These are phyloP conservation scores for Dendrocalamus latiflorus DNA, from an alignment of 202 grass and related monocot species.

Conservation along the genomic window DNA sequence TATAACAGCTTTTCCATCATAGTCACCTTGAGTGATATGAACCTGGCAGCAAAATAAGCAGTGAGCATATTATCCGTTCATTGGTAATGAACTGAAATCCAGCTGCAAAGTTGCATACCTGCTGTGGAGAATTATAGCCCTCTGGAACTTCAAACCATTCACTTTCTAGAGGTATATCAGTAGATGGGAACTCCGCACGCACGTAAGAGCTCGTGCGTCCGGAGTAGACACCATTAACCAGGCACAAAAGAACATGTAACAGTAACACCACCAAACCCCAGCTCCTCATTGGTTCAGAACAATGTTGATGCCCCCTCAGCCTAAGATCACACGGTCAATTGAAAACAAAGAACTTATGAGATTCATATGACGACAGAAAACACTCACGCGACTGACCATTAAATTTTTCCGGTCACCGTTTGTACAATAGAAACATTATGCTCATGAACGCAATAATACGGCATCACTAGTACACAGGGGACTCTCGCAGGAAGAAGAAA, in stretches of 20 bases:
- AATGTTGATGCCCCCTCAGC: neutral
- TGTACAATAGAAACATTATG: neutral
- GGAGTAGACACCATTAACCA: constrained; percentile 37
- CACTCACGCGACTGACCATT: neutral
- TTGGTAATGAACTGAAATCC: neutral
- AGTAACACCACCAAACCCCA: constrained; percentile 17
- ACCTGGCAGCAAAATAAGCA: constrained; percentile 42
- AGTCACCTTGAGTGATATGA: constrained; percentile 94
- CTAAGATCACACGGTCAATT: neutral
- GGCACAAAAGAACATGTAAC: constrained; percentile 37
- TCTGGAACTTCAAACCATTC: constrained; percentile 67
- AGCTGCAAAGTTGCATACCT: constrained; percentile 38
- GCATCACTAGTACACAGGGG: neutral
- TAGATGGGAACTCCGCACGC: constrained; percentile 63
- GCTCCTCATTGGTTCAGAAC: constrained; percentile 39
- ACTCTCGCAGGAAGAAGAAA: neutral
- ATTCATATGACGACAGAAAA: neutral
- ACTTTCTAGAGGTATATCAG: constrained; percentile 75
- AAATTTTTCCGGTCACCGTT: neutral
- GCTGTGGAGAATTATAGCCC: constrained; percentile 83
- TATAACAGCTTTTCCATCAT: constrained; percentile 86
- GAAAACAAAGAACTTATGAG: neutral
- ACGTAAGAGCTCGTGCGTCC: constrained; percentile 72
- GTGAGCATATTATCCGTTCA: neutral
- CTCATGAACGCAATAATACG: neutral